Evolutionary conservation across 2,329 filamentous ascomycete genomes (phyloP).

Genomic region (Fusarium keratoplasticum): DNA sequence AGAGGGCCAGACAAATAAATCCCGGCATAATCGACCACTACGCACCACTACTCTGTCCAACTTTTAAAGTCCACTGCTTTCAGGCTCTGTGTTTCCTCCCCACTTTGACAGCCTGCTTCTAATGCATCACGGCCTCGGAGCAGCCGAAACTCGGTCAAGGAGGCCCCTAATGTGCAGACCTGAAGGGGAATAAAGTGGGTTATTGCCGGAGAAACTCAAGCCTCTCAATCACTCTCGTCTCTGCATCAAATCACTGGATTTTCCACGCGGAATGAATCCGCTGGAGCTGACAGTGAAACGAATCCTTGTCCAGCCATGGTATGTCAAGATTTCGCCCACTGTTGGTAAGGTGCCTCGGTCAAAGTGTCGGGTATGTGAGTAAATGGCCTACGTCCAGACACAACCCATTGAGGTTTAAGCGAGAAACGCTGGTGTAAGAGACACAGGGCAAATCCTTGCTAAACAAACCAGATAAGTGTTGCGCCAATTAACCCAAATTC

Average conservation of each 20-base stretch:
- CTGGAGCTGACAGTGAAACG: too few species aligned
- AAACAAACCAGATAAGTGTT: too few species aligned
- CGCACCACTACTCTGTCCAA: not conserved
- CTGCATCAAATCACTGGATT: not conserved
- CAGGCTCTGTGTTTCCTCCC: not conserved
- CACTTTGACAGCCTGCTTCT: not conserved
- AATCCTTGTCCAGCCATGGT: not conserved
- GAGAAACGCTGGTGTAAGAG: not conserved
- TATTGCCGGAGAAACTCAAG: not conserved
- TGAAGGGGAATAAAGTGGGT: not conserved
- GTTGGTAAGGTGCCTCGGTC: not conserved
- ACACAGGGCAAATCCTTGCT: too few species aligned
- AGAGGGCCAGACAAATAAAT: not conserved
- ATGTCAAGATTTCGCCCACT: not conserved
- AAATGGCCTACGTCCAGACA: not conserved
- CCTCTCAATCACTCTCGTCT: not conserved
- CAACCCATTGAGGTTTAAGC: not conserved
- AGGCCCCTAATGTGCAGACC: not conserved
- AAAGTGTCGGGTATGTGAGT: not conserved
- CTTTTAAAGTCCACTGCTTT: not conserved
- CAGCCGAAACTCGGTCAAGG: not conserved
- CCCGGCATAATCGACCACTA: not conserved
- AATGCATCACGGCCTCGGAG: not conserved
- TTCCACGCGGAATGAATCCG: not conserved
- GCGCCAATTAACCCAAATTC: too few species aligned